These are phyloP conservation scores for Entrophospora sp. DNA, from an alignment of 192 early-diverging fungal species.

Conservation along the genomic window DNA sequence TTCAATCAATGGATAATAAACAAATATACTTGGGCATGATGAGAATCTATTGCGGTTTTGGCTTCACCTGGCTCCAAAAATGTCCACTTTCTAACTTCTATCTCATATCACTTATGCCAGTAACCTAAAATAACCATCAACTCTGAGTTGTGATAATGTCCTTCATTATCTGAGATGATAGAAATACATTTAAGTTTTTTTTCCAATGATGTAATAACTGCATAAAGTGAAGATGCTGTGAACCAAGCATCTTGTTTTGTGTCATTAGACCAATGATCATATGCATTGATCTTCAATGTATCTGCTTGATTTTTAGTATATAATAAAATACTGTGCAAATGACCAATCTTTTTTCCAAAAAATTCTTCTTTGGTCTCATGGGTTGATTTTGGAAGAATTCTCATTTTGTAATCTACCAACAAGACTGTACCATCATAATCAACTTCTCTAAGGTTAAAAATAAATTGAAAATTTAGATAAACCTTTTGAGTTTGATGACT, in stretches of 20 bases:
- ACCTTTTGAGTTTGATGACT: background rate
- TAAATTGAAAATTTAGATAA: background rate
- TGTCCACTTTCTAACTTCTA: background rate
- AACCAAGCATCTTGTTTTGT: background rate
- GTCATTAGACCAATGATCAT: too few relatives aligned
- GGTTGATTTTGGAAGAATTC: background rate
- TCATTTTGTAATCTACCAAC: background rate
- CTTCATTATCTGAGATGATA: background rate
- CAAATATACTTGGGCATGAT: too few relatives aligned
- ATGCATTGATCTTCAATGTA: background rate
- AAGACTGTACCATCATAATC: background rate
- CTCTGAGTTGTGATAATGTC: background rate
- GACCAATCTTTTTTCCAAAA: background rate
- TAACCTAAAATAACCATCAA: background rate
- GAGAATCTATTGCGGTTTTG: background rate
- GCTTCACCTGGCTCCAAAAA: background rate
- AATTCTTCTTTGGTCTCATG: background rate
- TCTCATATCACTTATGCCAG: background rate
- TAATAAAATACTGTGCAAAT: background rate
- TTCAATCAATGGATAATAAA: too few relatives aligned
- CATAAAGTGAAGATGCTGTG: background rate
- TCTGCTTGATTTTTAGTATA: background rate
- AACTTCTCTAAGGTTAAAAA: background rate
- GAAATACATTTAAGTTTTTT: background rate
- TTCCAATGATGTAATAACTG: background rate